Base-by-base conservation (phyloP, 371 early-diverging fungal genomes). In the Blastocladiella emersonii region DNA sequence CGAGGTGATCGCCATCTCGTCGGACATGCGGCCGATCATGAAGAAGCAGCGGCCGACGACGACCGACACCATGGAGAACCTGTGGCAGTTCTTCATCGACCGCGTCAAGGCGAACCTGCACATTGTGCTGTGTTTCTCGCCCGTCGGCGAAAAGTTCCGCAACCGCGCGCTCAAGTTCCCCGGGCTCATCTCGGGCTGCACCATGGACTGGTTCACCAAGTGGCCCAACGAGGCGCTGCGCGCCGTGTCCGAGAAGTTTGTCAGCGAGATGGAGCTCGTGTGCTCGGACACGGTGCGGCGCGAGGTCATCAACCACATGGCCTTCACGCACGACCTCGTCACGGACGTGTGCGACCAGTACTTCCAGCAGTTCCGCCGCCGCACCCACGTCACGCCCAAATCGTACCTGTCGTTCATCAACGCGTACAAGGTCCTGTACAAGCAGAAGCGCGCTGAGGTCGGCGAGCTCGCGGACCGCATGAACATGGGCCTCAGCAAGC, bases 201-300 rank as follows among this genome's bases (percentile, higher is more conserved):
- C 79, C n/a, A 79, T 82, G 76, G 81, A 81, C 62, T 82, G 83
- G 83, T 81, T 82, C 70, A 79, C 69, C 15, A 68, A 75, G 17
- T 82, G 83, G 83, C 83, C 83, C 3, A 73, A 76, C 35, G 79
- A 81, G 62, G 81, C 78, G 19, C 56, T 82, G 59, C 65, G 77
- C 1, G 78, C 79, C 43, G 83, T 82, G 27, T 77, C 81, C 2
- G 78, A 79, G 55, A 82, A 80, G 68, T 82, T 73, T 65, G 49
- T 81, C 10, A 63, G 67, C 19, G 78, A 78, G 62, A 72, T 82
- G 70, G 83, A 81, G 23, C 75, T 82, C 57, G 78, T 70, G 35
- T 66, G 74, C 56, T 70, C 79, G 21, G 80, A 79, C 2, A 68
- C 67, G 35, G 72, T 74, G 57, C 76, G 70, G 56, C 76, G 76